A percentile compares a stretch with the other conserved stretches of the same genome.
These are phyloP conservation scores for Cadophora malorum DNA, from an alignment of 2,329 filamentous ascomycete species.

Conservation along the genomic window DNA sequence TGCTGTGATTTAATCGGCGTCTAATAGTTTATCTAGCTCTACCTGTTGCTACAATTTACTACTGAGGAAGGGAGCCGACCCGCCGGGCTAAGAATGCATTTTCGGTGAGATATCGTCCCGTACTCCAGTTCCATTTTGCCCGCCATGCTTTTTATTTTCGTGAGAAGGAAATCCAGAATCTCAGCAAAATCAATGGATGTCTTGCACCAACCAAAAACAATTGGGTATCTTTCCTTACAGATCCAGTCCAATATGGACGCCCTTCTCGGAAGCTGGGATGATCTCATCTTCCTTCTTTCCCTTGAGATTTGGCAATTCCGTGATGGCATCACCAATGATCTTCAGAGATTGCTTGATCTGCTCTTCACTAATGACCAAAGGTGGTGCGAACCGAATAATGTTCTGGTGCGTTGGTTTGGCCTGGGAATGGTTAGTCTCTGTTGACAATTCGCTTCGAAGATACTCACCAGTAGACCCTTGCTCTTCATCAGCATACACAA, in stretches of 20 bases:
- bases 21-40: constrained; percentile 9
- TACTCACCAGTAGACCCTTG: constrained; percentile 87
- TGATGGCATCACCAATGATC: constrained; percentile 83
- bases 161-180: background rate
- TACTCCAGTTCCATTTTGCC: constrained; percentile 10
- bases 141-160: background rate
- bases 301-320: constrained; percentile 76
- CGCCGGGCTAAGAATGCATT: background rate
- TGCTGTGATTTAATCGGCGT: background rate
- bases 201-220: background rate
- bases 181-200: background rate
- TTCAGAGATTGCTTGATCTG: constrained; percentile 78
- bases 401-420: constrained; percentile 99
- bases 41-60: constrained; percentile 7
- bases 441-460: background rate
- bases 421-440: constrained; percentile 51
- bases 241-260: constrained; percentile 57
- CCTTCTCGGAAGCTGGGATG: constrained; percentile 65
- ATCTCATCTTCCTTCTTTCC: constrained; percentile 60
- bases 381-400: constrained; percentile 97
- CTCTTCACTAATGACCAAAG: constrained; percentile 89
- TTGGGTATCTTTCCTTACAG: constrained; percentile 18
- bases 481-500: constrained; percentile 93
- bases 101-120: background rate
- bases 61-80: background rate